Conservation (phyloP, 345 rosid genomes). For the Citrus trifoliata region DNA sequence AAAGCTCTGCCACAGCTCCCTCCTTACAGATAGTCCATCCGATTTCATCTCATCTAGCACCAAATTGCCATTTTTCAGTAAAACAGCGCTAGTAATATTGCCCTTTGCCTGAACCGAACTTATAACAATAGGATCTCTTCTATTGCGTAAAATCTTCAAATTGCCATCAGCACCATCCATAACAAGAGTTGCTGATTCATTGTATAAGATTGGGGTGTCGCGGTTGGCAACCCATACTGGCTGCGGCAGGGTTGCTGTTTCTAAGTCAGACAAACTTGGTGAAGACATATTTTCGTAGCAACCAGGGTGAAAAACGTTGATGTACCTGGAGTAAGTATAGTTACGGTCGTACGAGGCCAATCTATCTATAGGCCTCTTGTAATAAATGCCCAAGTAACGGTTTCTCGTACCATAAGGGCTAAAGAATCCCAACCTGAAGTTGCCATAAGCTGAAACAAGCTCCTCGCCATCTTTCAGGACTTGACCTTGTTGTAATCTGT, state of each 20-base stretch:
- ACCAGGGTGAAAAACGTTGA: background rate
- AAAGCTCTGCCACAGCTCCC: constrained; percentile 17
- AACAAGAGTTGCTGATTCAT: background rate
- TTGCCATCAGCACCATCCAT: constrained; percentile 4
- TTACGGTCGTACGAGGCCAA: background rate
- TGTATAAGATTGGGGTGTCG: background rate
- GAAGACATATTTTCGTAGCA: background rate
- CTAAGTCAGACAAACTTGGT: background rate
- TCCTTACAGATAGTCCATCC: constrained; percentile 21
- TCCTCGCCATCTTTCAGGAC: background rate
- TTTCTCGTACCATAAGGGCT: background rate
- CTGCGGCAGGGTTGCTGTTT: background rate
- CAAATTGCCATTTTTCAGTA: constrained; percentile 22
- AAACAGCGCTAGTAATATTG: background rate
- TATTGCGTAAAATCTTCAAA: background rate
- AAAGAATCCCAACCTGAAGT: constrained; percentile 17
- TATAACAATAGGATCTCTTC: background rate
- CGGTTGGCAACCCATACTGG: constrained; percentile 10
- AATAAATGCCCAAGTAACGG: background rate
- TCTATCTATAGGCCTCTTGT: background rate
- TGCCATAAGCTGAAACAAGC: constrained; percentile 11
- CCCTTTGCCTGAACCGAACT: background rate
- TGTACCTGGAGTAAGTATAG: too few relatives aligned
- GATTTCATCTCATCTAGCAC: constrained; percentile 28
- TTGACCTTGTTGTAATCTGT: constrained; percentile 9